A percentile compares a stretch with the other conserved stretches of the same genome.
Evolutionary conservation across 345 rosid species (phyloP).

Genomic region (Passiflora organensis): DNA sequence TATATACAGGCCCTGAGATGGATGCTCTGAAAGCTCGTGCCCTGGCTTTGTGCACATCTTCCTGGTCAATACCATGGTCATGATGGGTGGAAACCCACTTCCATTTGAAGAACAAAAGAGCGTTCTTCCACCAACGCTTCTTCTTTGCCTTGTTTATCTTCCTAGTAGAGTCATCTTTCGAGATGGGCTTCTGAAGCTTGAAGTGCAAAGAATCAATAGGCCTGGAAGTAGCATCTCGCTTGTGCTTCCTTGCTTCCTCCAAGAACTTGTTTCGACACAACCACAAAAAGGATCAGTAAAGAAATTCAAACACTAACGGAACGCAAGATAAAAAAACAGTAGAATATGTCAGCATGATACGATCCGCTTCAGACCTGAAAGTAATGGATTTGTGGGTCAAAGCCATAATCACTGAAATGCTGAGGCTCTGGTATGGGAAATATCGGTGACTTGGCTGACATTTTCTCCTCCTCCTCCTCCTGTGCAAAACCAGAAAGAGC

Average conservation of each 20-base stretch:
- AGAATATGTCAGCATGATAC: neutral
- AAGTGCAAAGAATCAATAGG: conserved; percentile 52
- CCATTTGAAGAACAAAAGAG: conserved; percentile 63
- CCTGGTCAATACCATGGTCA: neutral
- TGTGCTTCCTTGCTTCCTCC: conserved; percentile 75
- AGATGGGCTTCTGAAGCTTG: conserved; percentile 86
- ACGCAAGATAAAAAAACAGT: neutral
- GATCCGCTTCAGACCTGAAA: conserved; percentile 46
- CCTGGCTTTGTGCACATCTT: conserved; percentile 41
- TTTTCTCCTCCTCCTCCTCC: conserved; percentile 4
- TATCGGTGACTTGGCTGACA: conserved; percentile 61
- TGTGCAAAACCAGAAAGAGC: neutral
- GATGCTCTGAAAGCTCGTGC: conserved; percentile 44
- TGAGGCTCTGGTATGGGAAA: conserved; percentile 64
- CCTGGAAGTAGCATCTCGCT: conserved; percentile 33
- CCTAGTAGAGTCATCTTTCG: conserved; percentile 52
- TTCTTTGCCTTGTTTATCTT: conserved; percentile 39
- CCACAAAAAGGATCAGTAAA: neutral
- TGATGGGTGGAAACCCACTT: conserved; percentile 30
- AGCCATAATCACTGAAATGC: conserved; percentile 85
- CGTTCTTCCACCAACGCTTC: conserved; percentile 80
- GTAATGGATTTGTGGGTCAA: conserved; percentile 71
- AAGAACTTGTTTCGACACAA: conserved; percentile 36
- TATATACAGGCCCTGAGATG: conserved; percentile 63
- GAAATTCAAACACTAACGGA: neutral